phyloP scores from a whole-genome alignment of 768 basidiomycete genomes.

The Paxillus rubicundulus region DNA sequence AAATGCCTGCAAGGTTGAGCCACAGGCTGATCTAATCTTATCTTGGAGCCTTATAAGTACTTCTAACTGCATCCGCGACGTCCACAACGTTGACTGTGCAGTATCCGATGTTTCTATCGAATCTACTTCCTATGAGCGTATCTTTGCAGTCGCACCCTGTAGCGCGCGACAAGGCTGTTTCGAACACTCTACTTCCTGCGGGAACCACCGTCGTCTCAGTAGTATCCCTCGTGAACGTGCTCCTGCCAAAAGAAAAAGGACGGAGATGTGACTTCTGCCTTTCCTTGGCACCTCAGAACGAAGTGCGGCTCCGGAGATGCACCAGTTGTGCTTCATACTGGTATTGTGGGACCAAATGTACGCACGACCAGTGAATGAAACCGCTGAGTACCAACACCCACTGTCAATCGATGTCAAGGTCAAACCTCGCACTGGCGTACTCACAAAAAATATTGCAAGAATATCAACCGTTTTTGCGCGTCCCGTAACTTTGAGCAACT shows the following conservation, averaged over 20 bases:
- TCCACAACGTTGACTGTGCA: too few relatives aligned
- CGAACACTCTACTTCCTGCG: conserved; percentile 35
- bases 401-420: conserved; percentile 41
- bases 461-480: conserved; percentile 43
- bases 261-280: conserved; percentile 68
- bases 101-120: conserved; percentile 6
- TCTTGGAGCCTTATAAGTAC: too few relatives aligned
- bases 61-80: too few relatives aligned
- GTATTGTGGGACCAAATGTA: conserved; percentile 71
- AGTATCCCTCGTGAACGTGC: conserved; percentile 43
- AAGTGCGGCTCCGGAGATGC: conserved; percentile 49
- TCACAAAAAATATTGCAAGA: conserved; percentile 71
- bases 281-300: conserved; percentile 27
- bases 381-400: conserved; percentile 3
- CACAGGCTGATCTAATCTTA: too few relatives aligned
- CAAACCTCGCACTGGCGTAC: conserved; percentile 65
- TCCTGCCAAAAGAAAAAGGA: conserved; percentile 58
- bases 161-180: conserved; percentile 51
- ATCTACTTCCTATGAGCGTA: conserved; percentile 8
- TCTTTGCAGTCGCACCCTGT: conserved; percentile 43
- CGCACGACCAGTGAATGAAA: conserved; percentile 21
- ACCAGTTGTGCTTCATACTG: conserved; percentile 67
- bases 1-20: too few relatives aligned
- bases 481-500: conserved; percentile 50
- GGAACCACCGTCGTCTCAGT: conserved; percentile 52